Conservation (phyloP, 306 rosid species). For the Fragaria iinumae region DNA sequence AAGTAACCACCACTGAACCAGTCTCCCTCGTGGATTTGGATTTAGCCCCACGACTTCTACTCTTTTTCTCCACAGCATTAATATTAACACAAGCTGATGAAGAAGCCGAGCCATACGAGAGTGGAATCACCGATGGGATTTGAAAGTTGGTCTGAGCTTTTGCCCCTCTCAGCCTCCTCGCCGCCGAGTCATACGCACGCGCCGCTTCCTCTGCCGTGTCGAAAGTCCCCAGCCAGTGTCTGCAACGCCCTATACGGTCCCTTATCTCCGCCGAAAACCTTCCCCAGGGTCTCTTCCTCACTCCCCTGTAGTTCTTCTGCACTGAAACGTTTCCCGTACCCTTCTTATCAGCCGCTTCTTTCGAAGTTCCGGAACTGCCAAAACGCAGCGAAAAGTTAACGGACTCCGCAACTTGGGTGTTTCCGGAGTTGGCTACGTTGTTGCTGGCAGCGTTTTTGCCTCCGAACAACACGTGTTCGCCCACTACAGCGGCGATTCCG, state of each 20-base stretch:
- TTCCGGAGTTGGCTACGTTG: background rate
- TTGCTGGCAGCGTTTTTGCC: background rate
- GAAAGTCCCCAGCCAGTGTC: constrained; percentile 90
- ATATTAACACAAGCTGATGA: constrained; percentile 18
- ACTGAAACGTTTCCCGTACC: constrained; percentile 6
- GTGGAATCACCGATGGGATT: constrained; percentile 57
- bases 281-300: constrained; percentile 93
- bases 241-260: constrained; percentile 75
- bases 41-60: background rate
- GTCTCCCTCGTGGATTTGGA: background rate
- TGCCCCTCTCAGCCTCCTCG: constrained; percentile 75
- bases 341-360: background rate
- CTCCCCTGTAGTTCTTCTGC: constrained; percentile 68
- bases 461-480: constrained; percentile 67
- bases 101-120: constrained; percentile 10
- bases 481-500: constrained; percentile 86
- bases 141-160: constrained; percentile 79
- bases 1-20: constrained; percentile 57
- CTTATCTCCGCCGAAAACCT: constrained; percentile 95
- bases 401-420: background rate
- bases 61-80: constrained; percentile 13
- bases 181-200: constrained; percentile 90
- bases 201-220: constrained; percentile 97
- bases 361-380: background rate
- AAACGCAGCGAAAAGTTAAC: background rate